Base-by-base conservation (phyloP, 2,329 filamentous ascomycete genomes). In the Fonsecaea pedrosoi region DNA sequence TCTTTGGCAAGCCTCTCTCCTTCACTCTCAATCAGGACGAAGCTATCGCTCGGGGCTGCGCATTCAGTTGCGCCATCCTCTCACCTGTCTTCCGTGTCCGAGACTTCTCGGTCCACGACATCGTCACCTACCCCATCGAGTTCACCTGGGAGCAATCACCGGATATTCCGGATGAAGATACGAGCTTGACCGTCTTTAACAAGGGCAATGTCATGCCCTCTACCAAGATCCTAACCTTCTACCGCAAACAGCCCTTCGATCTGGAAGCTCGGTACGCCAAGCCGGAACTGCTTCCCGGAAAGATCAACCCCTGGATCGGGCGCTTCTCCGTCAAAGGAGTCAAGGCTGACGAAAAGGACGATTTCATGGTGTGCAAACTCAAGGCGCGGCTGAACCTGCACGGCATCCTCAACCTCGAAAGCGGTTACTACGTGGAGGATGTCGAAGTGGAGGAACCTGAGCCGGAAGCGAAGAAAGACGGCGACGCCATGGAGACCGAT, bases 281-380 rank as follows among this genome's bases (percentile, higher is more conserved):
- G 76, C 91, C 94, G 21, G 92, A 96, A 54, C 81, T 86, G 62
- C 88, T 99, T 8, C 95, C 95, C 18, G 93, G 94, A 75, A 96
- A 94, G 85, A 85, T 90, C 69, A 92, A 92, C 78, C 92, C 95
- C 56, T 98, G 94, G 91, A 97, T 99, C 73, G 95, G 95, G 65
- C 90, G 92, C 71, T 99, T 99, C 84, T 97, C 94, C 50, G 93
- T 99, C 79, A 99, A 99, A 87, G 92, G 91, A 54, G 94, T 99
- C 77, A 94, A 97, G 86, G 90, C 92, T 48, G 92, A 96, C 77
- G 94, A 95, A 78, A 72, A 74, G 64, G 92, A 96, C 68, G 95
- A 98, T 78, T 99, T 98, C 81, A 98, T 99, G 94, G 96, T 98
- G 76, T 99, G 95, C 90, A 99, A 99, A 85, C 89, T 99, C 70